phyloP scores from a whole-genome alignment of 371 early-diverging fungal genomes.

The Apophysomyces ossiformis region DNA sequence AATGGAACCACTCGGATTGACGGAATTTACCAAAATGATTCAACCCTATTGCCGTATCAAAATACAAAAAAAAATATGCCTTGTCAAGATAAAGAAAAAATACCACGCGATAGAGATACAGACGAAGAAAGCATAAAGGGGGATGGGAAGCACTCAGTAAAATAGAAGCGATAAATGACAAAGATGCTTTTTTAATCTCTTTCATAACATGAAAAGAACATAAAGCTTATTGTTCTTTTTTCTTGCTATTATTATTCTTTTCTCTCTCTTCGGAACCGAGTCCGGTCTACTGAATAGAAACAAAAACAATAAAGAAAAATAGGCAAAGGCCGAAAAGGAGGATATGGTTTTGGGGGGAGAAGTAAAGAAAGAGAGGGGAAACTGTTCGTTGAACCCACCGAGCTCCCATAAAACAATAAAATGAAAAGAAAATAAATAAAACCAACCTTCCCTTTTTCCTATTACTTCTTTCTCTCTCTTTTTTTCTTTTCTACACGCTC shows the following conservation, averaged over 20 bases:
- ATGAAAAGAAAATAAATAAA: conserved; percentile 8
- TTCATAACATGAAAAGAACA: no score
- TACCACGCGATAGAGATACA: not conserved
- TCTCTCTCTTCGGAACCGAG: not conserved
- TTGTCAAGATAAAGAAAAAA: not conserved
- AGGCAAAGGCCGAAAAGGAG: no score
- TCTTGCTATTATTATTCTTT: no score
- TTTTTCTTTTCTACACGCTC: not conserved
- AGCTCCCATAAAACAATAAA: not conserved
- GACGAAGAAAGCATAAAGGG: not conserved
- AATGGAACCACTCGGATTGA: not conserved
- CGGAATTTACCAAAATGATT: no score
- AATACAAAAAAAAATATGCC: not conserved
- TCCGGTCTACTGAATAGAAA: not conserved
- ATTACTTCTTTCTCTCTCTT: conserved; percentile 13
- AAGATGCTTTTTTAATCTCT: no score
- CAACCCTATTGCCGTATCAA: no score
- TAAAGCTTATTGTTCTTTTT: no score
- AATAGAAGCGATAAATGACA: no score
- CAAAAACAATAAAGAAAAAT: not conserved
- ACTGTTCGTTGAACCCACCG: no score
- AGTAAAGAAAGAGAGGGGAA: no score
- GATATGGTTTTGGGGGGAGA: no score
- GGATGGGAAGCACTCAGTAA: not conserved
- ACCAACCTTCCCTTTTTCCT: conserved; percentile 10